A percentile compares a stretch with the other conserved stretches of the same genome.
Evolutionary conservation across 2,329 filamentous ascomycete species (phyloP).

Genomic region (Ophiosphaerella herpotricha): DNA sequence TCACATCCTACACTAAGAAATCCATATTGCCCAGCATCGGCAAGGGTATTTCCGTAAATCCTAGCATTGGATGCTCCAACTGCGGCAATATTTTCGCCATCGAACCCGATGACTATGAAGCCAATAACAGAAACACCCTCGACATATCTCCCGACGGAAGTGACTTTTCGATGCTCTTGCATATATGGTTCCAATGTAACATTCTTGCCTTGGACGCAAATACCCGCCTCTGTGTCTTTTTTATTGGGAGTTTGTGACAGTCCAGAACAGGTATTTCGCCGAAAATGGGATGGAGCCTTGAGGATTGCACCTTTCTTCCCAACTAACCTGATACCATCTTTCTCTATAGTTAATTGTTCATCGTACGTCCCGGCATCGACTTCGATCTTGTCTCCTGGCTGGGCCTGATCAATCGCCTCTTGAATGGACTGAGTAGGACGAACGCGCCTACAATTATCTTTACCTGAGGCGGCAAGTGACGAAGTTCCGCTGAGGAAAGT

Average conservation of each 20-base stretch:
- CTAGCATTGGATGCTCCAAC: conserved; percentile 38
- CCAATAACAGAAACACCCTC: conserved; percentile 41
- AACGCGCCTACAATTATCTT: neutral
- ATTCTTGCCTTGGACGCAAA: conserved; percentile 42
- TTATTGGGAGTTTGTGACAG: conserved; percentile 25
- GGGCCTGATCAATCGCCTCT: conserved; percentile 34
- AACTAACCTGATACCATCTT: conserved; percentile 40
- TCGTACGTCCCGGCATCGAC: conserved; percentile 41
- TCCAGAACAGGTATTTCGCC: conserved; percentile 39
- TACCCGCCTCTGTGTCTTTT: conserved; percentile 31
- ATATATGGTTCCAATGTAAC: conserved; percentile 29
- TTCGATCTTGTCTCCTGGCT: conserved; percentile 36
- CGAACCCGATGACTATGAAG: conserved; percentile 40
- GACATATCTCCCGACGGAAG: conserved; percentile 28
- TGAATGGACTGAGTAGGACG: conserved; percentile 30
- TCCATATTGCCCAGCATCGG: conserved; percentile 39
- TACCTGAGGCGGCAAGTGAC: too few species aligned
- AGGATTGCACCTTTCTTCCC: conserved; percentile 32
- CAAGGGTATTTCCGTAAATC: conserved; percentile 33
- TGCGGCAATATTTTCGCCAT: conserved; percentile 45
- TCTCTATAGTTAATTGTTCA: conserved; percentile 45
- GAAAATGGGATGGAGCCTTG: conserved; percentile 23
- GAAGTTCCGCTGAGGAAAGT: too few species aligned
- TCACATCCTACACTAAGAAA: conserved; percentile 44
- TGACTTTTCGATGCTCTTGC: conserved; percentile 39